Conservation (phyloP, 495 filamentous ascomycete species). For the Thermochaetoides thermophila region DNA sequence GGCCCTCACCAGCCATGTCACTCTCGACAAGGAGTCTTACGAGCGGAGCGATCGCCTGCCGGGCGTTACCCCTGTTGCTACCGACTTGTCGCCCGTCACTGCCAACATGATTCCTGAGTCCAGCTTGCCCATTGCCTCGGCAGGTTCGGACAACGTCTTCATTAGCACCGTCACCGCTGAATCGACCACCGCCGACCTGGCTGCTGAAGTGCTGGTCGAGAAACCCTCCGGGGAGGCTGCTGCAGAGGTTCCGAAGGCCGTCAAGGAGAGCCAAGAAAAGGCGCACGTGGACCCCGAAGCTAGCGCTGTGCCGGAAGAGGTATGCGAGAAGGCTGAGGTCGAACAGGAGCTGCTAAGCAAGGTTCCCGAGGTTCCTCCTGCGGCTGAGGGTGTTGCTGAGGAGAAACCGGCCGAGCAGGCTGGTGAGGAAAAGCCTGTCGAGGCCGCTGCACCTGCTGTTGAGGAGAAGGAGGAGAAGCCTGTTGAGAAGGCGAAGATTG, state of each 20-base stretch:
- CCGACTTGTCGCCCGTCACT: constrained; percentile 46
- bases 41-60: constrained; percentile 52
- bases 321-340: constrained; percentile 44
- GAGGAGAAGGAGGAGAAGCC: constrained; percentile 11
- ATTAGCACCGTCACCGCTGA: constrained; percentile 54
- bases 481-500: constrained; percentile 49
- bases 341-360: constrained; percentile 46
- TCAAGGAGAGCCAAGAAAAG: constrained; percentile 51
- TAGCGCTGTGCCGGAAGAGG: constrained; percentile 38
- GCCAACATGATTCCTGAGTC: constrained; percentile 71
- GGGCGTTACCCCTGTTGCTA: constrained; percentile 33
- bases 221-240: no score
- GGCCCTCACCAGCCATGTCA: constrained; percentile 44
- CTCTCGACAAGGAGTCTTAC: constrained; percentile 71
- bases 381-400: constrained; percentile 31
- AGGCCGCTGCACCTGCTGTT: background rate
- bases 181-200: constrained; percentile 50
- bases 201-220: constrained; percentile 48
- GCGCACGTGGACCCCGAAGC: constrained; percentile 46
- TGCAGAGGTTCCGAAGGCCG: constrained; percentile 45
- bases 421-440: background rate
- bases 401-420: background rate
- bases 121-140: constrained; percentile 50
- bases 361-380: constrained; percentile 40
- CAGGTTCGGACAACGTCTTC: constrained; percentile 30